phyloP scores from a whole-genome alignment of 179 eudicot species.

The Spinacia oleracea region DNA sequence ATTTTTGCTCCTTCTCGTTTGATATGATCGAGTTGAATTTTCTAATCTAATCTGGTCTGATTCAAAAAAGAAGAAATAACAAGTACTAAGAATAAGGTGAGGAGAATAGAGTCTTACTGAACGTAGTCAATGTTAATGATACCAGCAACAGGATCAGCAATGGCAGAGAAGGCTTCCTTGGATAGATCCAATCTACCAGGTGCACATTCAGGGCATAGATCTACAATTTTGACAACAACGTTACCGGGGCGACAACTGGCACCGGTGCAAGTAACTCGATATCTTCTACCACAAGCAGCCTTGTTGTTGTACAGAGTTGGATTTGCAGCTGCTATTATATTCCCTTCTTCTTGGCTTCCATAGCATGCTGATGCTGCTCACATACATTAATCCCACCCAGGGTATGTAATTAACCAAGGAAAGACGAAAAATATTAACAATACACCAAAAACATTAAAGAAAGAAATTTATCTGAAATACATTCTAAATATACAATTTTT shows the following conservation, averaged over 20 bases:
- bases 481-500: too few relatives aligned
- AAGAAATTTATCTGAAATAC: neutral
- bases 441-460: neutral
- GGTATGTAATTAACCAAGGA: too few relatives aligned
- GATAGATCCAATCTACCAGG: conserved; percentile 48
- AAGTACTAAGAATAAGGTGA: too few relatives aligned
- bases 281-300: conserved; percentile 9
- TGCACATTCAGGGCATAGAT: conserved; percentile 48
- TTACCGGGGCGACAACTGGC: conserved; percentile 34
- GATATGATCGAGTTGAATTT: too few relatives aligned
- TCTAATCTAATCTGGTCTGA: too few relatives aligned
- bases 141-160: conserved; percentile 51
- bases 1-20: too few relatives aligned
- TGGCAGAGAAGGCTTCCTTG: conserved; percentile 44
- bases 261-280: neutral
- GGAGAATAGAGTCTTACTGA: too few relatives aligned
- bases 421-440: too few relatives aligned
- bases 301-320: neutral
- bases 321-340: conserved; percentile 4
- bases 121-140: conserved; percentile 36
- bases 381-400: too few relatives aligned
- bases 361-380: neutral
- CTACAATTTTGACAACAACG: conserved; percentile 49
- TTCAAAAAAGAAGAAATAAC: too few relatives aligned
- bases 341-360: conserved; percentile 1